Evolutionary conservation across 1,284 basidiomycete genomes (phyloP).

Genomic region (Moesziomyces sp.): DNA sequence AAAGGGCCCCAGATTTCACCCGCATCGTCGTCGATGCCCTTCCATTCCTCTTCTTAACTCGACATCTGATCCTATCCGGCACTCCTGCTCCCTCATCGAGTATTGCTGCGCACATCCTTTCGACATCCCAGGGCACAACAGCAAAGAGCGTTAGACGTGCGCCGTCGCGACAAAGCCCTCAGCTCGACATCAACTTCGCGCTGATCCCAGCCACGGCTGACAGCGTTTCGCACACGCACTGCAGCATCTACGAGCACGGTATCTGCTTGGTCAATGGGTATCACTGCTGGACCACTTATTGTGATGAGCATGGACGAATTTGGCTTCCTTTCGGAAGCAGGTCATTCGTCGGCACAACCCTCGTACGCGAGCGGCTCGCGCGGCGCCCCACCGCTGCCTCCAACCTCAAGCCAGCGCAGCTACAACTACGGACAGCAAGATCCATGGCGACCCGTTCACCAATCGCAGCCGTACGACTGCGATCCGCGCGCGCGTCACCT

Average conservation of each 20-base stretch:
- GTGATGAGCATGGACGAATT: slow-evolving; percentile 38
- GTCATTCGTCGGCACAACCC: slow-evolving; percentile 4
- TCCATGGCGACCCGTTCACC: too few species aligned
- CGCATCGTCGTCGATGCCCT: too few species aligned
- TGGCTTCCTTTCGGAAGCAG: slow-evolving; percentile 36
- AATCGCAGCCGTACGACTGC: too few species aligned
- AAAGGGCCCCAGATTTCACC: too few species aligned
- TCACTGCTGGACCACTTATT: slow-evolving; percentile 9
- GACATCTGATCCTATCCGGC: too few species aligned
- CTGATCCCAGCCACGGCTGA: too few species aligned
- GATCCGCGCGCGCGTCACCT: too few species aligned
- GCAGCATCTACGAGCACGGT: not conserved
- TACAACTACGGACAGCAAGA: not conserved
- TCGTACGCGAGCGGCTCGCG: slow-evolving; percentile 18
- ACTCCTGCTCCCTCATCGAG: too few species aligned
- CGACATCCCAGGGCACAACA: not conserved
- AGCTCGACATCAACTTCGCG: too few species aligned
- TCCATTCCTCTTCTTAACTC: too few species aligned
- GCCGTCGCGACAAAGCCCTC: too few species aligned
- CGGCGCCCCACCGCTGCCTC: slow-evolving; percentile 4
- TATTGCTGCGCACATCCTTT: not conserved
- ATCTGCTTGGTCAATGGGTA: slow-evolving; percentile 9
- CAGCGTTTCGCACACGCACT: not conserved
- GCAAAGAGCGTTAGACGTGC: too few species aligned
- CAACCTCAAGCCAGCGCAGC: not conserved